Evolutionary conservation across 352 stramenopile genomes (phyloP).

Genomic region (Phytopythium cucurbitacearum): DNA sequence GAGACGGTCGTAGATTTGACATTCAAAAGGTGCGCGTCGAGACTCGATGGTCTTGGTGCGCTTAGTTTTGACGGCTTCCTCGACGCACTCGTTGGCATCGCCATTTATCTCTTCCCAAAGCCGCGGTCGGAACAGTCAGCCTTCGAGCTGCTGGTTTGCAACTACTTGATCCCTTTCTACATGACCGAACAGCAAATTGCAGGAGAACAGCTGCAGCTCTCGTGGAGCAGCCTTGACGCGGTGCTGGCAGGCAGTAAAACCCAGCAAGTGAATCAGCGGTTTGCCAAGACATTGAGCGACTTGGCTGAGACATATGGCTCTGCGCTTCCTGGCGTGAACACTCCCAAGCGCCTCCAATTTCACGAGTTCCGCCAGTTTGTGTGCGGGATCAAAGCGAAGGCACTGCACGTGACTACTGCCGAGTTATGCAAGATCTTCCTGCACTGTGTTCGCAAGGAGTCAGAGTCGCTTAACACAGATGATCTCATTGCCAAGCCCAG

Average conservation of each 20-base stretch:
- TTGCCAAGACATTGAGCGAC: constrained; percentile 33
- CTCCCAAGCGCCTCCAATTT: constrained; percentile 21
- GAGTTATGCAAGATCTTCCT: constrained; percentile 63
- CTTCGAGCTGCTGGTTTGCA: constrained; percentile 29
- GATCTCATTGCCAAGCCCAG: neutral
- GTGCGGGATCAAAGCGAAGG: constrained; percentile 40
- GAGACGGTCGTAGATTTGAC: constrained; percentile 30
- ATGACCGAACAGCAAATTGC: constrained; percentile 18
- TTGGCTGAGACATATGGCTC: constrained; percentile 18
- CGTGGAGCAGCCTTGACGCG: constrained; percentile 38
- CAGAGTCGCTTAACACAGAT: neutral
- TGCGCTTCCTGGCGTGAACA: neutral
- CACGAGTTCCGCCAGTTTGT: constrained; percentile 51
- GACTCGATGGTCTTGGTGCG: constrained; percentile 14
- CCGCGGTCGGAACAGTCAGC: constrained; percentile 23
- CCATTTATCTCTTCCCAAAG: constrained; percentile 32
- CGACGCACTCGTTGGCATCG: constrained; percentile 51
- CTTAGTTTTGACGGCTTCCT: constrained; percentile 56
- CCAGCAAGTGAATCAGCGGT: constrained; percentile 26
- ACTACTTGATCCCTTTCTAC: constrained; percentile 38
- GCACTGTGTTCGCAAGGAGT: constrained; percentile 33
- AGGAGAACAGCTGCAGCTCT: constrained; percentile 10
- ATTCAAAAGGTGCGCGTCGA: constrained; percentile 25
- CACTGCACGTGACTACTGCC: constrained; percentile 26
- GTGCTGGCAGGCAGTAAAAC: constrained; percentile 24